Evolutionary conservation across 129 eudicot genomes (phyloP).

Genomic region (Ambrosia trifida): DNA sequence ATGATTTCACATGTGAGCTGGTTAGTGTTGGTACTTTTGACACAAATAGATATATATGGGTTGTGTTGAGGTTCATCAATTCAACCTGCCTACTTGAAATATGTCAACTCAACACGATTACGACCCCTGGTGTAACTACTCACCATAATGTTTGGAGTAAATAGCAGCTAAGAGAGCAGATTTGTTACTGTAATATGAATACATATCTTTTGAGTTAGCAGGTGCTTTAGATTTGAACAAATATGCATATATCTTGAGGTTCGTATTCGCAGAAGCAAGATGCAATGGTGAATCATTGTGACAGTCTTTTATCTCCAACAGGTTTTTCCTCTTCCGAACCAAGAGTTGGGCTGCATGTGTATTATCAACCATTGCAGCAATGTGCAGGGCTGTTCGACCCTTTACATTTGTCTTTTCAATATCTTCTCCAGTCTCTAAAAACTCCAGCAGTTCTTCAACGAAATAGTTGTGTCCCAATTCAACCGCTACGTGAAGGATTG

Average conservation of each 20-base stretch:
- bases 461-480: too few relatives aligned
- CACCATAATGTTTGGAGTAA: background rate
- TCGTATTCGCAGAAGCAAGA: background rate
- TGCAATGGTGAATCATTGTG: background rate
- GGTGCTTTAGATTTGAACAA: background rate
- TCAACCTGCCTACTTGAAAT: too few relatives aligned
- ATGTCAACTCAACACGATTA: too few relatives aligned
- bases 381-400: constrained; percentile 18
- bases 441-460: background rate
- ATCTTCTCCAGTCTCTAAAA: background rate
- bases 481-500: too few relatives aligned
- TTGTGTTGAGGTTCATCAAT: too few relatives aligned
- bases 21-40: too few relatives aligned
- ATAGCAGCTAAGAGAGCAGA: background rate
- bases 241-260: background rate
- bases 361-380: constrained; percentile 23
- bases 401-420: background rate
- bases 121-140: background rate
- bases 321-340: background rate
- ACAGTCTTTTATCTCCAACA: background rate
- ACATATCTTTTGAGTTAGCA: background rate
- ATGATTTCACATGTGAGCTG: too few relatives aligned
- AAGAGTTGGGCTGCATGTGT: constrained; percentile 17
- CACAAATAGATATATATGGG: too few relatives aligned
- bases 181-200: too few relatives aligned